Base-by-base conservation (phyloP, 164 flowering plant genomes). In the Umbellularia californica region DNA sequence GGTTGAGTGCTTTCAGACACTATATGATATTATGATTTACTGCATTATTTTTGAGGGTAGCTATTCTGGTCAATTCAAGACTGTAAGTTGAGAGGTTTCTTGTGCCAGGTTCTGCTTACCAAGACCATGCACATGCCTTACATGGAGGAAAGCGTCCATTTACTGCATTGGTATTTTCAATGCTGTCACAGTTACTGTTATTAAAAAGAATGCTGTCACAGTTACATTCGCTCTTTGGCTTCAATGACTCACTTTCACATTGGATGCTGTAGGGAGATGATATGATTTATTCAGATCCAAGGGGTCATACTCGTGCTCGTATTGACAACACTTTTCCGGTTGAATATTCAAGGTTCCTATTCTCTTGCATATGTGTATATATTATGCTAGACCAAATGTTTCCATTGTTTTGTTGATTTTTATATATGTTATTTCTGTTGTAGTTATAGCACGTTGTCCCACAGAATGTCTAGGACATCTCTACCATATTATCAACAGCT, bases 61-160 rank as follows among this genome's bases (percentile, higher is more conserved):
- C 5, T 55, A 15, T 55, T 55, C 60, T 55, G 60, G 60, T 20
- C 60, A 5, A 41, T 41, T 41, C 47, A 41, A 41, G 47, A 65
- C 11, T 27, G 27, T n/a, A 27, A 14, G 5, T 13, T 65, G 27
- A 27, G 14, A 10, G 33, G 50, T 60, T 50, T 75, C 13, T 51
- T 13, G 27, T 58, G 24, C 7, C 78, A 82, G 84, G 81, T 70
- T 65, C 77, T 19, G 24, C 24, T 30, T 23, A 65, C 60, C 70
- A 69, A 1, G 72, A 64, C 24, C 67, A 78, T 72, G 47, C 50
- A n/a, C n/a, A 73, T 24, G n/a, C 77, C 60, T 33, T 73, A 66
- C 47, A 78, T 71, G 84, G 73, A 66, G 79, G 65, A 70, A 81
- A 79, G 73, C 82, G 81, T 15, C 81, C 79, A 14, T 72, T 72